Percentiles rank a stretch among this genome's conserved stretches.
Evolutionary conservation across 2,329 filamentous ascomycete genomes (phyloP).

Genomic region (Calonectria fujianensis): DNA sequence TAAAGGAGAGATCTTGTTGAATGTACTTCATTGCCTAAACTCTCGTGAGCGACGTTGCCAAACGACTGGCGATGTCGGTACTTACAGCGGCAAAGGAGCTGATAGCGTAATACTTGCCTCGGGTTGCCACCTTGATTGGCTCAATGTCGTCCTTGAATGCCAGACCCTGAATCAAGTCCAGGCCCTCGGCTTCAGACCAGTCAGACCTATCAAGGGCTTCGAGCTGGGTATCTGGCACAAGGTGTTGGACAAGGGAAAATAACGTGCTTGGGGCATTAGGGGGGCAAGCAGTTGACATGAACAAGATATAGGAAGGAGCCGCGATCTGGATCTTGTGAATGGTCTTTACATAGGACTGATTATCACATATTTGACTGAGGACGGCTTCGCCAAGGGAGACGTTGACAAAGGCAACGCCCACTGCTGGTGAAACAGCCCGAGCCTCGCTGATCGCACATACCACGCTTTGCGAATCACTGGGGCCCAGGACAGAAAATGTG

Average conservation of each 20-base stretch:
- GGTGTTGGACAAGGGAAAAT: conserved; percentile 82
- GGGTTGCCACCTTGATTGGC: conserved; percentile 84
- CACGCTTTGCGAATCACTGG: conserved; percentile 78
- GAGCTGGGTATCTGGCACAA: conserved; percentile 57
- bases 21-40: conserved; percentile 86
- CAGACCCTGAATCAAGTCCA: conserved; percentile 86
- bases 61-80: background rate
- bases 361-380: conserved; percentile 94
- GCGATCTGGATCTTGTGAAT: conserved; percentile 90
- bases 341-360: conserved; percentile 91
- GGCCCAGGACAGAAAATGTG: conserved; percentile 63
- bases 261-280: conserved; percentile 83
- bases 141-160: conserved; percentile 88
- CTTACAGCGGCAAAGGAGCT: conserved; percentile 90
- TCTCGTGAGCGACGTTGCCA: background rate
- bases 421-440: conserved; percentile 87
- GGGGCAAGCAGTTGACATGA: conserved; percentile 81
- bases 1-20: conserved; percentile 80
- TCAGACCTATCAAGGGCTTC: conserved; percentile 82
- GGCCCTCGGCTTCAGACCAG: conserved; percentile 87
- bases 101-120: conserved; percentile 90
- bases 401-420: conserved; percentile 92
- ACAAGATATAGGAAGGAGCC: conserved; percentile 85
- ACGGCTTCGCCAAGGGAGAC: conserved; percentile 88
- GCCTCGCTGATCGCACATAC: conserved; percentile 94